Conservation (phyloP, 225 moss, liverwort and hornwort genomes). For the Polytrichum commune region DNA sequence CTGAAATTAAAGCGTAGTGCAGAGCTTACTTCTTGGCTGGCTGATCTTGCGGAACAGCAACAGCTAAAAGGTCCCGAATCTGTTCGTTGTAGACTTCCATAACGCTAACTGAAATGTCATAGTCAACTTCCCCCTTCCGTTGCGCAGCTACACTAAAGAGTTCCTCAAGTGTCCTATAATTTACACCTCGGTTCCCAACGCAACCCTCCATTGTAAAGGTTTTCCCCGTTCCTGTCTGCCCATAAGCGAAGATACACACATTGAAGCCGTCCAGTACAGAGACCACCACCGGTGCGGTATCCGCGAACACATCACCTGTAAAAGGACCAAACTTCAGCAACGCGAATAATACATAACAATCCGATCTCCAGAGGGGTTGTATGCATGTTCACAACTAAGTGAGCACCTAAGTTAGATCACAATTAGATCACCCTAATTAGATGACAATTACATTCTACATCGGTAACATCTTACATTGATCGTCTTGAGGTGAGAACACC, state of each 20-base stretch:
- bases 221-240: slow-evolving; percentile 93
- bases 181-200: slow-evolving; percentile 76
- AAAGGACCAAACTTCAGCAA: not conserved
- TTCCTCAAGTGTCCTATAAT: slow-evolving; percentile 89
- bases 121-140: slow-evolving; percentile 49
- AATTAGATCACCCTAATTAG: too few species aligned
- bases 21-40: slow-evolving; percentile 63
- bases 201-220: slow-evolving; percentile 94
- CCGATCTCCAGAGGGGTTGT: not conserved
- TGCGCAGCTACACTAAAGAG: slow-evolving; percentile 72
- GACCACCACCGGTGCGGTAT: slow-evolving; percentile 87
- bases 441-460: too few species aligned
- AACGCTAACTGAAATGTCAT: slow-evolving; percentile 76
- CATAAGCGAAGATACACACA: slow-evolving; percentile 92
- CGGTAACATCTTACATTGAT: slow-evolving; percentile 50
- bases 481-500: slow-evolving; percentile 87
- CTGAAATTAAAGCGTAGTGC: too few species aligned
- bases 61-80: slow-evolving; percentile 82
- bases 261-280: slow-evolving; percentile 93
- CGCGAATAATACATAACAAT: not conserved
- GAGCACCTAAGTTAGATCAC: too few species aligned
- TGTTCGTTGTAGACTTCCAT: slow-evolving; percentile 98
- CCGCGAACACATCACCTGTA: slow-evolving; percentile 76
- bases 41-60: slow-evolving; percentile 58
- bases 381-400: too few species aligned